A percentile compares a stretch with the other conserved stretches of the same genome.
These are phyloP conservation scores for Astrothelium macrocarpum DNA, from an alignment of 495 filamentous ascomycete species.

Conservation along the genomic window DNA sequence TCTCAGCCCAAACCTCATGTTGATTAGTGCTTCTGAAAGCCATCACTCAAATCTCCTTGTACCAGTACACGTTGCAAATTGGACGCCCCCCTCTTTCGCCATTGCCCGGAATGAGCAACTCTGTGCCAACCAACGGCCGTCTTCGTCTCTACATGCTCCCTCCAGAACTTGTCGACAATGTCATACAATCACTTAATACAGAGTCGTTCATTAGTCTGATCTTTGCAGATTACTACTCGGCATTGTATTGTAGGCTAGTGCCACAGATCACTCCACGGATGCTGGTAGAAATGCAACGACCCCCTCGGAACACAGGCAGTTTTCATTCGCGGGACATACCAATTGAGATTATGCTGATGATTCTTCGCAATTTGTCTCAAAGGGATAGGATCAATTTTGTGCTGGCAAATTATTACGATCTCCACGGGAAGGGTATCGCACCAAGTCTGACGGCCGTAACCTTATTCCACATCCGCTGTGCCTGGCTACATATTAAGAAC, in stretches of 20 bases:
- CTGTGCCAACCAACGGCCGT: slow-evolving; percentile 11
- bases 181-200: slow-evolving; percentile 30
- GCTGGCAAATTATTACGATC: slow-evolving; percentile 23
- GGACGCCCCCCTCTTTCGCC: neutral
- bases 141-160: slow-evolving; percentile 32
- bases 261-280: slow-evolving; percentile 14
- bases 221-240: slow-evolving; percentile 32
- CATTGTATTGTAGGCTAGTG: slow-evolving; percentile 24
- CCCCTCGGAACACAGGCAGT: slow-evolving; percentile 12
- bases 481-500: too few relatives aligned
- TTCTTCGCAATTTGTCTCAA: slow-evolving; percentile 15
- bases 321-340: slow-evolving; percentile 15
- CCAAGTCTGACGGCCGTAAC: slow-evolving; percentile 11
- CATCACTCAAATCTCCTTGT: too few relatives aligned
- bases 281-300: slow-evolving; percentile 13
- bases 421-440: slow-evolving; percentile 19
- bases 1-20: slow-evolving; percentile 22
- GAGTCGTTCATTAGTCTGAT: slow-evolving; percentile 33
- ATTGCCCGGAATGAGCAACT: slow-evolving; percentile 20
- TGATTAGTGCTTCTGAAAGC: slow-evolving; percentile 21
- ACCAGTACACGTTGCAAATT: too few relatives aligned
- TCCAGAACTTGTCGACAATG: slow-evolving; percentile 33
- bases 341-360: slow-evolving; percentile 20
- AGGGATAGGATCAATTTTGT: slow-evolving; percentile 23
- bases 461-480: neutral